Percentiles rank a stretch among this genome's conserved stretches.
Evolutionary conservation across 2,329 filamentous ascomycete species (phyloP).

Genomic region (Paraphoma sp.): DNA sequence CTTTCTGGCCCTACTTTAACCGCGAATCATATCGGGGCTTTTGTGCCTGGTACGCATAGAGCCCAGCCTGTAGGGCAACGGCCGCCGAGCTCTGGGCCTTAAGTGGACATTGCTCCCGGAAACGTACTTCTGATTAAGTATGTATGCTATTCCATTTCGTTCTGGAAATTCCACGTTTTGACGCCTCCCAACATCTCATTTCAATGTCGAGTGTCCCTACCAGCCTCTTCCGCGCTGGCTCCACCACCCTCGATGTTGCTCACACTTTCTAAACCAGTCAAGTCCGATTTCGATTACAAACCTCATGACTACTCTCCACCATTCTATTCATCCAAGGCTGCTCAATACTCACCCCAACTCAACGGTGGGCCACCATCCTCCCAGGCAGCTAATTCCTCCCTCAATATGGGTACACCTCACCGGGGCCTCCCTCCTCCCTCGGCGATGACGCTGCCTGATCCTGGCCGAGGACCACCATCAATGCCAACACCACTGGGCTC

Average conservation of each 20-base stretch:
- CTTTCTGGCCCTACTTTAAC: conserved; percentile 40
- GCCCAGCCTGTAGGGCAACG: conserved; percentile 42
- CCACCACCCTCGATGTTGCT: conserved; percentile 54
- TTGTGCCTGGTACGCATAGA: conserved; percentile 43
- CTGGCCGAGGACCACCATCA: conserved; percentile 47
- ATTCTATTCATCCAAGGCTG: conserved; percentile 47
- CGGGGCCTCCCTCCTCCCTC: conserved; percentile 61
- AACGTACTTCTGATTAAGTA: conserved; percentile 46
- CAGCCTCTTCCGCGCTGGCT: conserved; percentile 21
- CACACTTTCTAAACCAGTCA: conserved; percentile 57
- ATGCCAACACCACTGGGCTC: conserved; percentile 47
- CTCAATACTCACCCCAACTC: conserved; percentile 49
- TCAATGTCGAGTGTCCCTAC: conserved; percentile 40
- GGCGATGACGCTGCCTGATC: conserved; percentile 60
- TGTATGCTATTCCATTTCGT: conserved; percentile 45
- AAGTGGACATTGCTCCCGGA: conserved; percentile 44
- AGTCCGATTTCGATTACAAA: conserved; percentile 56
- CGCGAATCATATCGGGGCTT: conserved; percentile 43
- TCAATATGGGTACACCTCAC: conserved; percentile 59
- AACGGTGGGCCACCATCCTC: conserved; percentile 48
- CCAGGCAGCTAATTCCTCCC: conserved; percentile 51
- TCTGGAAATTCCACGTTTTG: conserved; percentile 36
- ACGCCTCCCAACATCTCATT: conserved; percentile 38
- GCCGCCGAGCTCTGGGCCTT: conserved; percentile 42
- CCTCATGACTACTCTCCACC: conserved; percentile 58